Evolutionary conservation across 2,329 filamentous ascomycete genomes (phyloP), one percentile per base, ranked within the genome.

Genomic region (Paracorniculantispora psalliotae): DNA sequence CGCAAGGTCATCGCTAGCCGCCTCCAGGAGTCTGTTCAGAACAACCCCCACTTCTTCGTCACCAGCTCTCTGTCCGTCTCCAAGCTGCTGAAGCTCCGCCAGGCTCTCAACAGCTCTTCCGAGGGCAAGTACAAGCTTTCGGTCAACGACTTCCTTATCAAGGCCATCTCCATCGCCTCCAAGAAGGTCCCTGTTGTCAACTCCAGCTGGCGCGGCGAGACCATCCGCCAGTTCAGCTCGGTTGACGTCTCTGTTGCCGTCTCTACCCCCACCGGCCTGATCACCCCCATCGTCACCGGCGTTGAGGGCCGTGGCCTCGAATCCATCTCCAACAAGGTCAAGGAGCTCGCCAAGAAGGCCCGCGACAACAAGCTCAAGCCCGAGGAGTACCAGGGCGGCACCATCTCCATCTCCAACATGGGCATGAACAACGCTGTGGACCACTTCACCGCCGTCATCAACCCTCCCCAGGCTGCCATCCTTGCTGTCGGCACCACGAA

Each of bases 391-490:
- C 93, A 97, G 83, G 94, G 94, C 59, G 94, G 94, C 74, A 96
- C 91, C 74, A 96, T 99, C 79, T 97, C 93, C 76, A 97, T 99
- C 79, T 96, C 91, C 80, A 99, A 99, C 86, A 96, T 99, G 94
- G 94, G 94, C 77, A 99, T 99, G 94, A 99, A 99, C 85, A 72
- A 87, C 50, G 93, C 94, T 53, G 88, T 99, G 63, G 92, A 97
- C 79, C 86, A 92, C 74, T 99, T 99, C 80, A 97, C 94, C 55
- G 94, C 94, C 67, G 90, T 99, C 72, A 96, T 99, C 84, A 99
- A 99, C 86, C 94, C 96, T 66, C 94, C 94, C 57, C 96, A 99
- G 81, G 90, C 94, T 57, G 89, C 87, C 72, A 99, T 99, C 74
- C 83, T 99, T 64, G 93, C 94, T 58, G 90, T 99, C 61, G 94